Conservation (phyloP, 176 grass and related monocot genomes). For the Oryza punctata region DNA sequence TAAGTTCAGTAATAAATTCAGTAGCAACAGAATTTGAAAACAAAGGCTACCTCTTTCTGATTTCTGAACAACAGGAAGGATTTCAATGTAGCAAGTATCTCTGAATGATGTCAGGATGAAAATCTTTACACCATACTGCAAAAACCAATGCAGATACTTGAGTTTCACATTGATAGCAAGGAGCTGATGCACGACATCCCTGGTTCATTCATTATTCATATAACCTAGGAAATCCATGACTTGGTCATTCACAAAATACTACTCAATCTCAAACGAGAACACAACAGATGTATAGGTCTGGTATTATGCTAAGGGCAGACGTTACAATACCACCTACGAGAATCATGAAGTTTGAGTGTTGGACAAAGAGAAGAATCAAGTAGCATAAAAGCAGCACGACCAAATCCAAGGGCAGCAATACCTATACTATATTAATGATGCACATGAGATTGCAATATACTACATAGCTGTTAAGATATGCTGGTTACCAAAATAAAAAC, state of each 20-base stretch:
- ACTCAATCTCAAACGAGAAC: neutral
- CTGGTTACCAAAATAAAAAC: slow-evolving; percentile 7
- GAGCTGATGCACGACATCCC: too few species aligned
- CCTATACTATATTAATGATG: neutral
- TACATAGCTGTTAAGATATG: neutral
- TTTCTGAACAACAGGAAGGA: slow-evolving; percentile 74
- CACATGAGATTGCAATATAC: neutral
- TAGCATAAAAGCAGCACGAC: neutral
- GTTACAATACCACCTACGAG: neutral
- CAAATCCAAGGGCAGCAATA: neutral
- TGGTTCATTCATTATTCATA: too few species aligned
- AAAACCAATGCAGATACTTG: slow-evolving; percentile 19
- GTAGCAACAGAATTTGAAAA: neutral
- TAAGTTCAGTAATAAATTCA: neutral
- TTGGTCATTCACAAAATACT: neutral
- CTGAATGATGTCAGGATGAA: slow-evolving; percentile 96
- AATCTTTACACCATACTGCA: slow-evolving; percentile 96
- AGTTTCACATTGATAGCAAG: neutral
- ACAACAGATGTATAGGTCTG: neutral
- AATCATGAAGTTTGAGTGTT: neutral
- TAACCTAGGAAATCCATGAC: neutral
- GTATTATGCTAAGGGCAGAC: neutral
- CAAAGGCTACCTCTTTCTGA: slow-evolving; percentile 61
- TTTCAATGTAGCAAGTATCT: slow-evolving; percentile 96
- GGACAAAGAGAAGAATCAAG: neutral